Evolutionary conservation across 2,329 filamentous ascomycete species (phyloP), one percentile per base, ranked within the genome.

Genomic region (Cercospora zeae-maydis): DNA sequence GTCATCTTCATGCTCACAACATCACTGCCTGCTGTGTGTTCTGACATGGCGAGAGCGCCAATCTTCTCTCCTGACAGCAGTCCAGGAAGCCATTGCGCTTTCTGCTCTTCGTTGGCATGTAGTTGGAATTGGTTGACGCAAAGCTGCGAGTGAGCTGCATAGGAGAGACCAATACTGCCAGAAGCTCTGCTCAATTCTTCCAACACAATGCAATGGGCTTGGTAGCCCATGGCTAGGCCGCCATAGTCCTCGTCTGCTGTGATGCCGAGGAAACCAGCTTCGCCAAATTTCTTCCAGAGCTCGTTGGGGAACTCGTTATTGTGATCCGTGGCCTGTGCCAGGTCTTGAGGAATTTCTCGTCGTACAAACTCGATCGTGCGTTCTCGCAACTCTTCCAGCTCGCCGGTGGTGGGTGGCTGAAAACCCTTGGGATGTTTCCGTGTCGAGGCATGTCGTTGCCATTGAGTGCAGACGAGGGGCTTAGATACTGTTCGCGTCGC

Each of bases 121-220:
- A 99, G 83, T 79, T 93, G 92, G 54, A 99, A 81, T 79, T 99
- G 95, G 78, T 99, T 99, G 63, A 98, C 89, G 79, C 95, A 98
- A 57, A 99, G 84, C 77, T 99, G 95, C 31, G 90, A 95, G 78
- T 99, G 95, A 7, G 95, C 95, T 1, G 93, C 93, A 76, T 98
- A 99, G 70, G 91, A 96, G 52, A 99, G 84, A 0, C 87, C 93
- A 71, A 96, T 92, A 66, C 61, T 77, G 77, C 84, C 93, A 58
- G 89, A 93, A 2, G 93, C 93, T 63, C 93, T 85, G 61, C 90
- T 95, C 45, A 99, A 82, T 81, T 98, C 95, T 78, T 99, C 95
- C 86, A 98, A 90, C 51, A 97, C 92, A 6, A 96, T 82, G 74
- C 92, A 96, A 79, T 99, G 95, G 49, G 95, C 93, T 80, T 98